Evolutionary conservation across 2,329 filamentous ascomycete species (phyloP).

Genomic region (Colletotrichum spaethianum): DNA sequence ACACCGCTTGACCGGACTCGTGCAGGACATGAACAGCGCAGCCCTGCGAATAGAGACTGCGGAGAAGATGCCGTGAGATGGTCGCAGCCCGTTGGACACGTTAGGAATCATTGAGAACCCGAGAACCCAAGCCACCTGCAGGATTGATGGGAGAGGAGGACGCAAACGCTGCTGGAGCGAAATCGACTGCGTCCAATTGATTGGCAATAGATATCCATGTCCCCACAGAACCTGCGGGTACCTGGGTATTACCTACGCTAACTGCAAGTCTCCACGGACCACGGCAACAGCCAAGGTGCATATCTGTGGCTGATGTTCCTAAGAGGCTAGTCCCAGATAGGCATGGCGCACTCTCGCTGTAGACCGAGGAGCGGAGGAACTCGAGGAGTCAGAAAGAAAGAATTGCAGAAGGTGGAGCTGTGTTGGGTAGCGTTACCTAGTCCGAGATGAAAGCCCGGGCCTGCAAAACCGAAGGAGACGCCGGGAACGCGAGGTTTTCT

Average conservation of each 20-base stretch:
- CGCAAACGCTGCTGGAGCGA: constrained; percentile 14
- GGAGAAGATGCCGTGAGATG: neutral
- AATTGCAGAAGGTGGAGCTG: constrained; percentile 27
- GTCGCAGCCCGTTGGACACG: neutral
- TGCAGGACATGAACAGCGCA: neutral
- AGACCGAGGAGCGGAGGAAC: constrained; percentile 1
- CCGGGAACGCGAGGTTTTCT: neutral
- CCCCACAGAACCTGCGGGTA: constrained; percentile 12
- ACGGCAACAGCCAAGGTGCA: constrained; percentile 29
- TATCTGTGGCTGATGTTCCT: constrained; percentile 36
- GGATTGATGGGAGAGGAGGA: neutral
- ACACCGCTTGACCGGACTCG: neutral
- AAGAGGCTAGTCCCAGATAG: neutral
- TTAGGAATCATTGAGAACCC: neutral
- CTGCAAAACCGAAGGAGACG: constrained; percentile 3
- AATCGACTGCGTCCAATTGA: constrained; percentile 35
- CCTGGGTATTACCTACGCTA: neutral
- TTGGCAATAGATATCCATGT: constrained; percentile 35
- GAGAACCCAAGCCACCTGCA: neutral
- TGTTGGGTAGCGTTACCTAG: constrained; percentile 35
- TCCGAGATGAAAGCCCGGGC: constrained; percentile 27
- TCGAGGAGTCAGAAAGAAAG: constrained; percentile 18
- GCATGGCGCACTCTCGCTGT: neutral
- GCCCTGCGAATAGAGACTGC: neutral
- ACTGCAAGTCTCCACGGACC: constrained; percentile 32